Evolutionary conservation across 345 rosid species (phyloP), one percentile per base, ranked within the genome.

Genomic region (Bretschneidera sinensis): DNA sequence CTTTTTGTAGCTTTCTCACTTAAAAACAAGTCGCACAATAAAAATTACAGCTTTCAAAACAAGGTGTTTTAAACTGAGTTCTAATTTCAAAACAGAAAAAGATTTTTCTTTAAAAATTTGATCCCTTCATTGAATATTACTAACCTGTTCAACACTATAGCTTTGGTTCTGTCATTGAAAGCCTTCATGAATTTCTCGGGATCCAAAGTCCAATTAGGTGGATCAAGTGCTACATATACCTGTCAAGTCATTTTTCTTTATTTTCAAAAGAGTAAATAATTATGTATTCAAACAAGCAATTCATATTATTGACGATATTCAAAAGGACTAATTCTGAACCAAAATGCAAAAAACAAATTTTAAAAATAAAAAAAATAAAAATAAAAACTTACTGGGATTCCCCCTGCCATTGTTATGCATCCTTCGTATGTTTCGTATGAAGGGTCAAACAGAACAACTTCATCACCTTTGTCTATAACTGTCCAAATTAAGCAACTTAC

Each of bases 381-480:
- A 35, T 6, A 6, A 21, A 53, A 23, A 25, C 81, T 75, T 64
- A 84, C 89, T 9, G 86, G 83, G 19, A 79, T 64, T 43, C 86
- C 91, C 19, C 91, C 85, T 35, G 82, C 85, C 67, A 82, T 61
- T 34, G 71, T 66, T 45, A 85, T 76, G 69, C 72, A 59, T 28
- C 71, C 87, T 21, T 67, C 82, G 19, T 82, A 85, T 16, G 87
- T 76, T 70, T 82, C 83, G 63, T 68, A 80, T 15, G 74, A 68
- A 61, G 91, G 91, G 25, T 76, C 87, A 66, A 85, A 85, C 51
- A 85, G 55, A 57, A 85, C 57, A 21, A 82, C 87, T 67, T 80
- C 85, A 70, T 85, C 90, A 11, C 90, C 90, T 5, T 63, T 66
- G 70, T 82, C 73, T 39, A 76, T 74, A 31, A 79, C 86, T 82